Percentiles rank a stretch among this genome's conserved stretches.
Evolutionary conservation across 805 yeast species (phyloP).

Genomic region (Yarrowia osloensis): DNA sequence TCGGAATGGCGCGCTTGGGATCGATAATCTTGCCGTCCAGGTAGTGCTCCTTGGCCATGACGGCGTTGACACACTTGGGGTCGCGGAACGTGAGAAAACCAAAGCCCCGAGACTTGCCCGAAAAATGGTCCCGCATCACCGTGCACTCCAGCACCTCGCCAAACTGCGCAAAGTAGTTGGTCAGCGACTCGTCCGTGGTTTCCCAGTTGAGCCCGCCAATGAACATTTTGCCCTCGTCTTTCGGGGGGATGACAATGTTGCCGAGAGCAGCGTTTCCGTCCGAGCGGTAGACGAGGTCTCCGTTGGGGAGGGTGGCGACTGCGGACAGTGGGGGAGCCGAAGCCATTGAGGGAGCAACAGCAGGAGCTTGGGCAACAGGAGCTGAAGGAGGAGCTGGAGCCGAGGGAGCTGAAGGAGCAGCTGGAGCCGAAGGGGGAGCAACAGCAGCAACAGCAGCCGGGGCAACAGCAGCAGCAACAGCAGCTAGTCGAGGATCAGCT

Average conservation of each 20-base stretch:
- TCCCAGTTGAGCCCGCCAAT: constrained; percentile 98
- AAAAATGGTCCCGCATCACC: constrained; percentile 85
- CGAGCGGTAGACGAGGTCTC: constrained; percentile 8
- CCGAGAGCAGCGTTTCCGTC: constrained; percentile 37
- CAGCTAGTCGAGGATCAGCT: constrained; percentile 34
- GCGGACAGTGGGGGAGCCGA: too few relatives aligned
- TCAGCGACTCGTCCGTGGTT: constrained; percentile 84
- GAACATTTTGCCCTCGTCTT: constrained; percentile 88
- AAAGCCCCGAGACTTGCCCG: constrained; percentile 92
- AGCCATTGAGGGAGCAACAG: not conserved
- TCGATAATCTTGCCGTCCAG: constrained; percentile 95
- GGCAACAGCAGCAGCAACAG: constrained; percentile 30
- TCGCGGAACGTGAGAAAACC: constrained; percentile 88
- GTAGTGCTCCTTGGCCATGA: constrained; percentile 80
- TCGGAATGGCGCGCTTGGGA: constrained; percentile 96
- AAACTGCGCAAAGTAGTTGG: constrained; percentile 77
- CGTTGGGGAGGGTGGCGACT: too few relatives aligned
- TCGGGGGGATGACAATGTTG: constrained; percentile 52
- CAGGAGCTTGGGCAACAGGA: constrained; percentile 6
- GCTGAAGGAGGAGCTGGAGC: constrained; percentile 34
- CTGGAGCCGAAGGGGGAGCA: constrained; percentile 35
- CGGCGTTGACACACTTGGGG: constrained; percentile 81
- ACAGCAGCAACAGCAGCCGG: constrained; percentile 34
- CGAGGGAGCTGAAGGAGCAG: constrained; percentile 28
- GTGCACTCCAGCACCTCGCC: constrained; percentile 88